Percentiles rank a stretch among this genome's conserved stretches.
Evolutionary conservation across 192 early-diverging fungal species (phyloP).

Genomic region (Mortierella claussenii): DNA sequence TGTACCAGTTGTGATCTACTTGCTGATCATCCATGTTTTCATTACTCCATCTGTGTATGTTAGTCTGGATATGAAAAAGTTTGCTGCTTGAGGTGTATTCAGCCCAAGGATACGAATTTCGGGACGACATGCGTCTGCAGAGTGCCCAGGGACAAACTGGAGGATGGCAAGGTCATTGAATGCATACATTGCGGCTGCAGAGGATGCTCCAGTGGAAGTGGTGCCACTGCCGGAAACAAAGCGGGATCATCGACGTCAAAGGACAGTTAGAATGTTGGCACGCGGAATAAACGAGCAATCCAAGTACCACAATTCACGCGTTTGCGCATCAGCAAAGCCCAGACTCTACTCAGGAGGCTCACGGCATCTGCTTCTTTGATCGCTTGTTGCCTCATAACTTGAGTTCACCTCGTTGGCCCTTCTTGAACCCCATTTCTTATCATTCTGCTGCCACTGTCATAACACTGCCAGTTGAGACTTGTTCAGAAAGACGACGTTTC

Average conservation of each 20-base stretch:
- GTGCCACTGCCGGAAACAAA: slow-evolving; percentile 37
- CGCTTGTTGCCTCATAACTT: no score
- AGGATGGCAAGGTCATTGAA: slow-evolving; percentile 91
- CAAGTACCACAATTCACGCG: slow-evolving; percentile 1
- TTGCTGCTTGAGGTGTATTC: slow-evolving; percentile 97
- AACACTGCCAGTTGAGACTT: no score
- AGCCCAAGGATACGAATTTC: slow-evolving; percentile 96
- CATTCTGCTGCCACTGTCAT: no score
- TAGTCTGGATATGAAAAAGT: slow-evolving; percentile 96
- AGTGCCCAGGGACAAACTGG: slow-evolving; percentile 90
- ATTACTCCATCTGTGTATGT: background rate
- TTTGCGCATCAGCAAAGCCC: background rate
- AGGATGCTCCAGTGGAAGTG: slow-evolving; percentile 74
- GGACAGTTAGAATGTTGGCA: background rate
- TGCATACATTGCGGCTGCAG: slow-evolving; percentile 95
- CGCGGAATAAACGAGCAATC: no score
- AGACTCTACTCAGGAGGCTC: no score
- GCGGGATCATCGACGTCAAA: slow-evolving; percentile 1
- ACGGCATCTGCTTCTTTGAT: no score
- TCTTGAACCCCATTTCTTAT: no score
- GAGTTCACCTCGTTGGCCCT: no score
- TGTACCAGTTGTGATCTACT: background rate
- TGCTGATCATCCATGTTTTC: background rate
- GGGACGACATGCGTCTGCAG: slow-evolving; percentile 98
- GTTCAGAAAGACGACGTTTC: no score